Conservation (phyloP, 257 asterid genomes). For the Nicotiana knightiana region DNA sequence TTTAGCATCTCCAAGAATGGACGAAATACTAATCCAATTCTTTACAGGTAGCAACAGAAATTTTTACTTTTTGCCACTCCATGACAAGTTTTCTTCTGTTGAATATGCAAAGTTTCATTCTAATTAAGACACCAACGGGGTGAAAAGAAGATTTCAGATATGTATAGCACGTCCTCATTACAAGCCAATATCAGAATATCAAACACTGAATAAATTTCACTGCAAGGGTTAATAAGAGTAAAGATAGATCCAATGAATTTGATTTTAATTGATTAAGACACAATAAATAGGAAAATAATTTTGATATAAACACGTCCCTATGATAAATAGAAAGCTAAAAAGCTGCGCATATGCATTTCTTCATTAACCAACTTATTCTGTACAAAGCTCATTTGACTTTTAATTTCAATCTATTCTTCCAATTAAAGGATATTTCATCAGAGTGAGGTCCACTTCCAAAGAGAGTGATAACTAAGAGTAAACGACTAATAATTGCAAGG, state of each 20-base stretch:
- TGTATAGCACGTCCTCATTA: neutral
- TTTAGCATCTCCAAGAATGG: neutral
- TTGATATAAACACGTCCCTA: neutral
- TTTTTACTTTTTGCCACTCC: neutral
- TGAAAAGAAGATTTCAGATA: neutral
- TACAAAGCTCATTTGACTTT: neutral
- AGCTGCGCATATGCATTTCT: neutral
- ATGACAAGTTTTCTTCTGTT: neutral
- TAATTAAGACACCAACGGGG: neutral
- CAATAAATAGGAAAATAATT: neutral
- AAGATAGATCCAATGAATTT: neutral
- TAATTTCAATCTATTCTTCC: neutral
- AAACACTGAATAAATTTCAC: neutral
- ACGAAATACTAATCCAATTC: neutral
- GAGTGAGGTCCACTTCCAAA: neutral
- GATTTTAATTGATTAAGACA: neutral
- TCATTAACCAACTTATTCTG: neutral
- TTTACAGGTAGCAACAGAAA: neutral
- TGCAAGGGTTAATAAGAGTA: neutral
- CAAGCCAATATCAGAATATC: conserved; percentile 7
- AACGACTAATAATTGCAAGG: neutral
- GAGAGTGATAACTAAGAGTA: neutral
- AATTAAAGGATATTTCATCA: neutral
- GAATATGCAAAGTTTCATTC: neutral
- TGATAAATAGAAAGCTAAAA: neutral